Evolutionary conservation across 345 rosid species (phyloP).

Genomic region (Cardamine resedifolia): DNA sequence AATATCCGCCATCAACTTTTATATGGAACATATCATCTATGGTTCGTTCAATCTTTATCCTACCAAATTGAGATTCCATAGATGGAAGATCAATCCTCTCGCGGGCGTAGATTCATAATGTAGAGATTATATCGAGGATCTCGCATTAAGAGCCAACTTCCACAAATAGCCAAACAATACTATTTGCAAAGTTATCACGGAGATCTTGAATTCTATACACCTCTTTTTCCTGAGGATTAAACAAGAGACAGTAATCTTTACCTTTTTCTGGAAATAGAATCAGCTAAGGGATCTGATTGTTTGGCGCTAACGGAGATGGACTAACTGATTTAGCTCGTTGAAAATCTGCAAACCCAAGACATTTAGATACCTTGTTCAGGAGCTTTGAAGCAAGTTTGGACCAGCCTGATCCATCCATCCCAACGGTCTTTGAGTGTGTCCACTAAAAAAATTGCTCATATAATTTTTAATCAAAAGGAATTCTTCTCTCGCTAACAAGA

Average conservation of each 20-base stretch:
- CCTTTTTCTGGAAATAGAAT: constrained; percentile 4
- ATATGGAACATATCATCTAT: not conserved
- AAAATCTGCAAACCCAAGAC: constrained; percentile 14
- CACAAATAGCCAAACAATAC: not conserved
- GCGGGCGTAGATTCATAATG: not conserved
- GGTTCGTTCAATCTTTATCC: not conserved
- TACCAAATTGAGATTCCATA: not conserved
- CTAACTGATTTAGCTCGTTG: constrained; percentile 18
- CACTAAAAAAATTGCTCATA: not conserved
- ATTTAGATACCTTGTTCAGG: not conserved
- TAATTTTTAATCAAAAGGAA: not conserved
- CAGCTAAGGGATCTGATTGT: constrained; percentile 12
- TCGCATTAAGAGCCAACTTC: constrained; percentile 14
- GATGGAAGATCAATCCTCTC: constrained; percentile 1
- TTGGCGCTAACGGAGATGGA: not conserved
- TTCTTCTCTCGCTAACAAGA: not conserved
- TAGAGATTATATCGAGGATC: not conserved
- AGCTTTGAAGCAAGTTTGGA: constrained; percentile 7
- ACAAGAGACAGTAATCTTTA: constrained; percentile 7
- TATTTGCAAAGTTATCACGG: not conserved
- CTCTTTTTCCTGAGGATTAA: constrained; percentile 9
- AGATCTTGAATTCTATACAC: constrained; percentile 3
- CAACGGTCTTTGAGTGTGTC: too few species aligned
- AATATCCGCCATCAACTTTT: not conserved
- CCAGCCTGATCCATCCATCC: constrained; percentile 23